phyloP scores from a whole-genome alignment of 352 stramenopile genomes.

The Globisporangium takayamanum region DNA sequence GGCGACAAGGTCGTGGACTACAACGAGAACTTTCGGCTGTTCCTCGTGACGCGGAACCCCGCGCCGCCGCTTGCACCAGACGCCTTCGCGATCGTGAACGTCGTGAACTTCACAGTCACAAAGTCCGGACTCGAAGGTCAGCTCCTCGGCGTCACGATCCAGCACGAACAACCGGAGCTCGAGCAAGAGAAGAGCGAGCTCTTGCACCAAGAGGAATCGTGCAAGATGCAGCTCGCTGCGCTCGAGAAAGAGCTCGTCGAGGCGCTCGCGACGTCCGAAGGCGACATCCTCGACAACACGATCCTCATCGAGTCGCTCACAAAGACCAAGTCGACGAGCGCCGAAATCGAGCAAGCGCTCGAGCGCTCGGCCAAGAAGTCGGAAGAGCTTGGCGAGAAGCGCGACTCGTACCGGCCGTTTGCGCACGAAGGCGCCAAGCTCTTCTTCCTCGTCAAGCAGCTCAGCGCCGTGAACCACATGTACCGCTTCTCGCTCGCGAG shows the following conservation, averaged over 20 bases:
- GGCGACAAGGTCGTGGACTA: constrained; percentile 94
- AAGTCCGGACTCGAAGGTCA: constrained; percentile 91
- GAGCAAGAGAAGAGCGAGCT: constrained; percentile 92
- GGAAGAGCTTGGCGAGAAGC: constrained; percentile 89
- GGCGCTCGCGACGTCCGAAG: constrained; percentile 89
- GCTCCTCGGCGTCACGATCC: constrained; percentile 90
- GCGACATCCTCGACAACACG: constrained; percentile 94
- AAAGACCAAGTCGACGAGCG: constrained; percentile 89
- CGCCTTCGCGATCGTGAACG: constrained; percentile 84
- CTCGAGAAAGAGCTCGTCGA: constrained; percentile 94
- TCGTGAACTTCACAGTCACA: constrained; percentile 96
- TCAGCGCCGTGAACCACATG: constrained; percentile 92
- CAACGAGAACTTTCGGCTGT: constrained; percentile 92
- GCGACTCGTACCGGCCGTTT: constrained; percentile 88
- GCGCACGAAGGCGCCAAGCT: constrained; percentile 85
- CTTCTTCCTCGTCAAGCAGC: constrained; percentile 92
- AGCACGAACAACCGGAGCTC: constrained; percentile 92
- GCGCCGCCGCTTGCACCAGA: constrained; percentile 84
- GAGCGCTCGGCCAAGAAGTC: constrained; percentile 86
- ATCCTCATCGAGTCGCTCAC: constrained; percentile 92
- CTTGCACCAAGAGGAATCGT: constrained; percentile 90
- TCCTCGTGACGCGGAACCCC: constrained; percentile 90
- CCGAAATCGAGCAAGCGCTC: constrained; percentile 88
- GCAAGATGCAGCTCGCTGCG: constrained; percentile 90
- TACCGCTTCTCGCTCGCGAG: constrained; percentile 92